A percentile compares a stretch with the other conserved stretches of the same genome.
Evolutionary conservation across 371 early-diverging fungal genomes (phyloP).

Genomic region (Mortierella sp.): DNA sequence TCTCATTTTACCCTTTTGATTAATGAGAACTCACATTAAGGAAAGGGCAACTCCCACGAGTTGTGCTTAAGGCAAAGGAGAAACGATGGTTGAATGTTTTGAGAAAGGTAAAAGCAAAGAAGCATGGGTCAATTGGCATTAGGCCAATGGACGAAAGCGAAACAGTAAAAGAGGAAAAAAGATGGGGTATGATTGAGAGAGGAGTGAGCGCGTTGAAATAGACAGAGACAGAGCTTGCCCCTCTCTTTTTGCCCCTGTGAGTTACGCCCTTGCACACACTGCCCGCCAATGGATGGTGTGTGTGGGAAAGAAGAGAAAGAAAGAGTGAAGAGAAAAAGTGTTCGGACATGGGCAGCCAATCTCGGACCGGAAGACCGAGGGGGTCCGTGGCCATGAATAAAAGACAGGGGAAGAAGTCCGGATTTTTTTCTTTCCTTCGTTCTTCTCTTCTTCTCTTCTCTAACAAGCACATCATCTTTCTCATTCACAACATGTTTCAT

Average conservation of each 20-base stretch:
- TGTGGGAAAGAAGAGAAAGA: neutral
- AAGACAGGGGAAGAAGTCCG: neutral
- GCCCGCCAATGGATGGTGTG: neutral
- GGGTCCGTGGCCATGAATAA: neutral
- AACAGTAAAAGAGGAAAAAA: neutral
- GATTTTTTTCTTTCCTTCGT: neutral
- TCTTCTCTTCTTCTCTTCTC: neutral
- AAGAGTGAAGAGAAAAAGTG: no score
- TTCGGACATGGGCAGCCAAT: neutral
- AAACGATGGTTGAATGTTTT: neutral
- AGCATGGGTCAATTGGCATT: neutral
- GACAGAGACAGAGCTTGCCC: no score
- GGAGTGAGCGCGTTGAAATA: neutral
- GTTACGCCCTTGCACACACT: no score
- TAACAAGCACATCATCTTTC: neutral
- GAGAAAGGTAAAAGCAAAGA: neutral
- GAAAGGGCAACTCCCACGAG: neutral
- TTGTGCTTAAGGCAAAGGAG: no score
- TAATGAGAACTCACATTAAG: neutral
- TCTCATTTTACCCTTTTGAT: neutral
- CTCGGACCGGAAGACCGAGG: conserved; percentile 1
- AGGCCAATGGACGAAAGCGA: neutral
- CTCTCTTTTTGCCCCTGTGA: no score
- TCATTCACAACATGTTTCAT: conserved; percentile 5
- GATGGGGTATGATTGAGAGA: neutral